Evolutionary conservation across 192 early-diverging fungal genomes (phyloP).

Genomic region (Podila verticillata): DNA sequence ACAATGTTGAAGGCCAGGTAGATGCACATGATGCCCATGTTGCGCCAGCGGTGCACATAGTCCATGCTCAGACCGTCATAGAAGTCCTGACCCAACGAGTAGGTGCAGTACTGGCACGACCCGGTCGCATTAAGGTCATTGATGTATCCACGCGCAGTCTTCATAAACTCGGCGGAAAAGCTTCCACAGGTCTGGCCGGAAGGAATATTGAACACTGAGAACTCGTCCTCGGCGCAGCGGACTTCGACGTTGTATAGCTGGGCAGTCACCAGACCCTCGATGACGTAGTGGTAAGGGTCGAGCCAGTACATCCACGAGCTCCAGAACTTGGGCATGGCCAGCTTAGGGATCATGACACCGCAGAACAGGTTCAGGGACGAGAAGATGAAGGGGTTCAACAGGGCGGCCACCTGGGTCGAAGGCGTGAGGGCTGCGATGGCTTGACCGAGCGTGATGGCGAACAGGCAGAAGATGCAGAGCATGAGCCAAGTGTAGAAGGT

Average conservation of each 20-base stretch:
- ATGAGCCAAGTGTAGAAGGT: conserved; percentile 74
- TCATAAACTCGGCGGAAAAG: conserved; percentile 66
- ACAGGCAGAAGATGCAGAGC: conserved; percentile 68
- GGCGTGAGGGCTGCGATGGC: conserved; percentile 75
- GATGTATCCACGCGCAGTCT: conserved; percentile 68
- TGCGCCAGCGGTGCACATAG: conserved; percentile 69
- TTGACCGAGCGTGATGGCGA: conserved; percentile 75
- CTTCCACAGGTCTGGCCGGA: conserved; percentile 67
- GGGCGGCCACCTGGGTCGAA: conserved; percentile 62
- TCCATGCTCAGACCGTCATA: conserved; percentile 61
- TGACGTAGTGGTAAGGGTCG: conserved; percentile 73
- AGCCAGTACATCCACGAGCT: conserved; percentile 76
- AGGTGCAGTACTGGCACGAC: conserved; percentile 72
- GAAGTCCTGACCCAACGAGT: conserved; percentile 66
- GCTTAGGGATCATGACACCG: conserved; percentile 72
- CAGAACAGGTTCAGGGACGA: conserved; percentile 75
- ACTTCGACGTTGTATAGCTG: conserved; percentile 63
- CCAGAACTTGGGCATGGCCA: conserved; percentile 74
- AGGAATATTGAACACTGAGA: conserved; percentile 64
- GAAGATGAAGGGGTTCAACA: conserved; percentile 75
- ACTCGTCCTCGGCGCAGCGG: conserved; percentile 59
- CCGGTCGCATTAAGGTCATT: conserved; percentile 57
- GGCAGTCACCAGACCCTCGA: conserved; percentile 70
- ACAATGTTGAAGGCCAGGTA: conserved; percentile 69
- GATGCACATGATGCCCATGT: conserved; percentile 70